Percentiles rank a stretch among this genome's conserved stretches.
These are phyloP conservation scores for Pichia sp. DNA, from an alignment of 1,139 yeast genomes.

Conservation along the genomic window DNA sequence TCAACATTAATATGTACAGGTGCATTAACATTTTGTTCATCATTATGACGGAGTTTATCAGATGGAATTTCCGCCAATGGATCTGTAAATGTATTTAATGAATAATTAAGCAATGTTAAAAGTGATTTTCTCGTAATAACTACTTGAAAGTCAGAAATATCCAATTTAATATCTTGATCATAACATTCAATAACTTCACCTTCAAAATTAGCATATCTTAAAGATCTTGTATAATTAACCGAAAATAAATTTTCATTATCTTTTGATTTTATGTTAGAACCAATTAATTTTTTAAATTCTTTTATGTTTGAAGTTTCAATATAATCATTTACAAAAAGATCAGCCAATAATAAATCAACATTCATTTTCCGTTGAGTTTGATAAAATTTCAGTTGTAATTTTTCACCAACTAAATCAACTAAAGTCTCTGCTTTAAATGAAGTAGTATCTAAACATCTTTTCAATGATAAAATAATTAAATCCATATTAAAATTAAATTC, in stretches of 20 bases:
- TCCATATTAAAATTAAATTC: conserved; percentile 70
- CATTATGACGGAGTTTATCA: conserved; percentile 61
- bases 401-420: conserved; percentile 67
- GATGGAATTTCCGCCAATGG: conserved; percentile 68
- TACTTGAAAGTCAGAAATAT: conserved; percentile 73
- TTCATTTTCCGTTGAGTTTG: conserved; percentile 58
- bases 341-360: conserved; percentile 58
- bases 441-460: conserved; percentile 58
- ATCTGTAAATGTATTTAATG: conserved; percentile 81
- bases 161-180: conserved; percentile 72
- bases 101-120: conserved; percentile 71
- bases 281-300: conserved; percentile 63
- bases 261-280: conserved; percentile 48
- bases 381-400: conserved; percentile 53
- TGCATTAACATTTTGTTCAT: conserved; percentile 45
- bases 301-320: conserved; percentile 56
- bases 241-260: conserved; percentile 47
- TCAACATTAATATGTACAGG: conserved; percentile 72
- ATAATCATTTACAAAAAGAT: conserved; percentile 67
- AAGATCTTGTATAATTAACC: conserved; percentile 52
- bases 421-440: conserved; percentile 61
- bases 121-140: conserved; percentile 74
- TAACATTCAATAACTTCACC: conserved; percentile 58
- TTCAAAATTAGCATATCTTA: conserved; percentile 56
- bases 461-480: conserved; percentile 53